phyloP scores from a whole-genome alignment of 805 yeast genomes.

The Candida cerambycidarum region DNA sequence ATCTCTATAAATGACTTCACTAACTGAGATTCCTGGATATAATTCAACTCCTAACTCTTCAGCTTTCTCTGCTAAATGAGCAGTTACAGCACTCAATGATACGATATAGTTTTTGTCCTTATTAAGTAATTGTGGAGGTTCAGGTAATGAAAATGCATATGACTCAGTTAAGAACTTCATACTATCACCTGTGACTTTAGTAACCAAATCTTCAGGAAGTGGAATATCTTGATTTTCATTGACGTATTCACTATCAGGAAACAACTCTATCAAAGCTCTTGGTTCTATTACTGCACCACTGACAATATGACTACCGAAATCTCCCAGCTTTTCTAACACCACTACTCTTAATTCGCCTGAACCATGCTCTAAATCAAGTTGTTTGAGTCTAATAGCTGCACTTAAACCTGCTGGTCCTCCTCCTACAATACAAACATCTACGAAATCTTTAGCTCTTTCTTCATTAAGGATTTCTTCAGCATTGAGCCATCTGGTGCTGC shows the following conservation, averaged over 20 bases:
- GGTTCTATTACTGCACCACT: slow-evolving; percentile 97
- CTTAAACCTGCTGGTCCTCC: slow-evolving; percentile 98
- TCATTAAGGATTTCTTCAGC: slow-evolving; percentile 35
- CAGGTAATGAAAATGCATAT: slow-evolving; percentile 72
- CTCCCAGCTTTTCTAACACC: slow-evolving; percentile 88
- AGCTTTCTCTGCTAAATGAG: slow-evolving; percentile 82
- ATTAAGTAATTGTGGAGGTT: slow-evolving; percentile 89
- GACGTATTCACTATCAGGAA: slow-evolving; percentile 59
- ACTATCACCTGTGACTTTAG: slow-evolving; percentile 72
- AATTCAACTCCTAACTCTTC: slow-evolving; percentile 92
- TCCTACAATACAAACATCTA: slow-evolving; percentile 94
- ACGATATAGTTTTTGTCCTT: slow-evolving; percentile 81
- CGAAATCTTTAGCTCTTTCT: slow-evolving; percentile 79
- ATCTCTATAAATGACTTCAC: slow-evolving; percentile 65
- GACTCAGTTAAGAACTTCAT: slow-evolving; percentile 68
- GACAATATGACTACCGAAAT: slow-evolving; percentile 87
- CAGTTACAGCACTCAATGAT: slow-evolving; percentile 76
- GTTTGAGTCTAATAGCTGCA: slow-evolving; percentile 87
- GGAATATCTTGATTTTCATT: slow-evolving; percentile 63
- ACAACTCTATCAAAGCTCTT: slow-evolving; percentile 77
- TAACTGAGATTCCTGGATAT: slow-evolving; percentile 86
- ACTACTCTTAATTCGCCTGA: slow-evolving; percentile 76
- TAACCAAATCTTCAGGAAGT: slow-evolving; percentile 72
- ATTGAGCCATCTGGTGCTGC: not conserved
- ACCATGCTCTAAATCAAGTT: slow-evolving; percentile 66